Base-by-base conservation (phyloP, 1,284 basidiomycete species). In the Exobasidium cylindrosporum region DNA sequence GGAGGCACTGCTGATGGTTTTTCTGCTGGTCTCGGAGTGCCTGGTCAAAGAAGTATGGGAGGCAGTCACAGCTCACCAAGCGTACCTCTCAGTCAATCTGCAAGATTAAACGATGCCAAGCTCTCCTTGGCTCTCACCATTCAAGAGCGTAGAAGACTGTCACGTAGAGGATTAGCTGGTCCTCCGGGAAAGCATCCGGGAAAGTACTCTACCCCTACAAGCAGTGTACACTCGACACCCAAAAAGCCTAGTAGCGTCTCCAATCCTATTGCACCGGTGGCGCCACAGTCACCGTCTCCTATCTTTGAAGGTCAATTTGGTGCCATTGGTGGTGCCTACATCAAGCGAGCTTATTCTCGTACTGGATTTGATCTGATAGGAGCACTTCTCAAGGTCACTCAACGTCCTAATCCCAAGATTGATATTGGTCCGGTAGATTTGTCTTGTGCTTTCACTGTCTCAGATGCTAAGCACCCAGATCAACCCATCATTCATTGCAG, bases 331-430 rank as follows among this genome's bases (percentile, higher is more conserved):
- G 43, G 54, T 49, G 43, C 17, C 23, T 21, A 30, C 5, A 2
- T 32, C 26, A 26, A 31, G 21, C 26, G 31, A 21, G 53, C 53
- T 3, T 97, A 97, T 82, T 93, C 91, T 1, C 83, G 87, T 0
- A 89, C 91, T 0, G 94, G 94, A 5, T 94, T 96, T 68, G 93
- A 97, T 77, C 84, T 94, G 61, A 83, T 97, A 55, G 86, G 88
- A 46, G 86, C 96, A 43, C 84, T 97, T 24, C 85, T 88, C 3
- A 85, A 90, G 11, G 88, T 97, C 14, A 87, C 85, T 1, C 85
- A 83, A 17, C 85, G 93, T 1, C 87, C 87, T 0, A 85, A 89
- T 69, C 91, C 91, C 0, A 86, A 84, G 63, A 86, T 96, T 53
- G 81, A 84, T 4, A 85, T 97, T 21, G 94, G 94, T 7, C 91